A percentile compares a stretch with the other conserved stretches of the same genome.
Evolutionary conservation across 768 basidiomycete genomes (phyloP).

Genomic region (Candolleomyces aberdarensis): DNA sequence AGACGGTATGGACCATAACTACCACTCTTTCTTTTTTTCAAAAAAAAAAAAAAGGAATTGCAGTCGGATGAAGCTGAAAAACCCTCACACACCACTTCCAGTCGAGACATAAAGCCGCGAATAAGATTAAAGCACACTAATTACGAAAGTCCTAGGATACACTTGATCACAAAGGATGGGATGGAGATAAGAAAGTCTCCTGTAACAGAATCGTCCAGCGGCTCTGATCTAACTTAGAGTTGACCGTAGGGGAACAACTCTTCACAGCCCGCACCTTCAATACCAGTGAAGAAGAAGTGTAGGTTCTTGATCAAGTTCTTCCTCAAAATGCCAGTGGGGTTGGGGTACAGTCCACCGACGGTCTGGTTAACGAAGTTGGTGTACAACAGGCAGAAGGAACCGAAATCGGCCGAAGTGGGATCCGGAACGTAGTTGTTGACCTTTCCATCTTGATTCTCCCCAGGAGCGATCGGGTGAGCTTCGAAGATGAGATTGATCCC

Average conservation of each 20-base stretch:
- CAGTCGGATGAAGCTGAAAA: too few species aligned
- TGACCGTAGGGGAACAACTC: slow-evolving; percentile 14
- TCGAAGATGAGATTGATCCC: slow-evolving; percentile 3
- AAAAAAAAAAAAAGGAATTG: too few species aligned
- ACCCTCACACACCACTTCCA: too few species aligned
- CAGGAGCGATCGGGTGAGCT: slow-evolving; percentile 12
- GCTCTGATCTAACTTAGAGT: too few species aligned
- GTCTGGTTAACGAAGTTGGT: slow-evolving; percentile 13
- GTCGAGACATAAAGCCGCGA: too few species aligned
- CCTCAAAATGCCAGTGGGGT: slow-evolving; percentile 13
- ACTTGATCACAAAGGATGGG: too few species aligned
- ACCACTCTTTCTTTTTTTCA: too few species aligned
- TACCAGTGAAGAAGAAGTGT: slow-evolving; percentile 4
- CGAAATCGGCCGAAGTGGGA: slow-evolving; percentile 10
- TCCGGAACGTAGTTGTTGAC: slow-evolving; percentile 15
- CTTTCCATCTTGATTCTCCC: slow-evolving; percentile 6
- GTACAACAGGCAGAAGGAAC: slow-evolving; percentile 12
- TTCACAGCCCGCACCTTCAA: slow-evolving; percentile 3
- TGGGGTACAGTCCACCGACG: slow-evolving; percentile 14
- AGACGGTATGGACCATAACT: too few species aligned
- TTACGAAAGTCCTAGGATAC: too few species aligned
- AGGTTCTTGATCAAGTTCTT: slow-evolving; percentile 13
- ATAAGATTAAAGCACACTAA: too few species aligned
- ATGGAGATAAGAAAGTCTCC: too few species aligned
- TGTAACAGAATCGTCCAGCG: too few species aligned